Base-by-base conservation (phyloP, 441 rosid species). In the Pelargonium citronellum region DNA sequence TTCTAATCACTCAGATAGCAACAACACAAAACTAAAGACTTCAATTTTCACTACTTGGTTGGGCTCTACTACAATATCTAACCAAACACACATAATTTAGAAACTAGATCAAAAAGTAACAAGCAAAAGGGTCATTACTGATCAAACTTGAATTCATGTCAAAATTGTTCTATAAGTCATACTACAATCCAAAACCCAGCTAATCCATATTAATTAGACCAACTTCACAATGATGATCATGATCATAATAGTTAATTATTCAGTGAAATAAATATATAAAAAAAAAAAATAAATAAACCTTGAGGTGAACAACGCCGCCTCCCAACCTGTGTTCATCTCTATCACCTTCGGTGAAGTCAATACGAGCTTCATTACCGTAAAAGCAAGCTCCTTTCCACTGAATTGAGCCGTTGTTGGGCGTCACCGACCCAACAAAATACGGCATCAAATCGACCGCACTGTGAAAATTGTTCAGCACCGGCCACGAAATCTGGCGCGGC, bases 321-420 rank as follows among this genome's bases (percentile, higher is more conserved):
- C 97, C 99, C 67, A 94, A 78, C 0, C 81, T 84, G 3, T 89
- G 71, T 0, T 75, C 82, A 0, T 76, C 68, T 27, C 84, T 89
- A 82, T 91, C 91, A 58, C 89, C 80, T 30, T 70, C 46, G 20
- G 83, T 83, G 79, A 94, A 80, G 67, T 87, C 92, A 19, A 94
- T 84, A 2, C 83, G 82, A 67, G 97, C 99, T 57, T 87, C 79
- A 86, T 91, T 94, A 1, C 82, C 90, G 37, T 71, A 72, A 78
- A 94, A 94, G 94, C 99, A 94, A 73, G 96, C 86, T 22, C 97
- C 96, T 81, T 89, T 90, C 97, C 99, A 91, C 67, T 78, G 77
- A 61, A 89, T 64, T 17, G 97, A 80, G 22, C 79, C 83, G 55
- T 87, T 87, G 20, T 62, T 51, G 0, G 96, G 89, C 67, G 89